Evolutionary conservation across 164 flowering plant genomes (phyloP).

Genomic region (Tetrastigma voinierianum): DNA sequence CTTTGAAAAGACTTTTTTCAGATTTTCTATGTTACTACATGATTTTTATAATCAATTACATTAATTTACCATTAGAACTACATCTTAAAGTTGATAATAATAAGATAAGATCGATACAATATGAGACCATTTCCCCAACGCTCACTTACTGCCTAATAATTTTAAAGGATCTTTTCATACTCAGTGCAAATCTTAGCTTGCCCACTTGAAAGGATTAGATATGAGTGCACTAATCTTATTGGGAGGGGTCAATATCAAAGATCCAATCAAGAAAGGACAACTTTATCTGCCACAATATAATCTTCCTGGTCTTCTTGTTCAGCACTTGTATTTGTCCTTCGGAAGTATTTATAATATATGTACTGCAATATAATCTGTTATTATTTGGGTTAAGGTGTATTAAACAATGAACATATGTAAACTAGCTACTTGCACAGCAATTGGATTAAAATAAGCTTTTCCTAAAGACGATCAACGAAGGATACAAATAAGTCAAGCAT

Average conservation of each 20-base stretch:
- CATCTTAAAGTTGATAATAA: no score
- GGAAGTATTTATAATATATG: conserved; percentile 51
- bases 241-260: background rate
- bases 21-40: no score
- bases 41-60: no score
- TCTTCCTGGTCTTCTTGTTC: conserved; percentile 17
- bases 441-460: background rate
- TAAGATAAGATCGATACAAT: no score
- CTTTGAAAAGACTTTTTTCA: no score
- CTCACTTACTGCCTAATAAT: no score
- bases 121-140: no score
- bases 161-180: no score
- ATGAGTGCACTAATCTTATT: background rate
- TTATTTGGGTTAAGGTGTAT: conserved; percentile 25
- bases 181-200: no score
- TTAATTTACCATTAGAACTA: no score
- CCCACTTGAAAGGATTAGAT: no score
- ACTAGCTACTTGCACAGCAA: background rate
- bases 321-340: conserved; percentile 10
- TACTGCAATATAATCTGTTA: conserved; percentile 74
- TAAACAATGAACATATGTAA: background rate
- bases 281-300: conserved; percentile 33
- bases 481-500: conserved; percentile 81
- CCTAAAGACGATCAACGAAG: conserved; percentile 21
- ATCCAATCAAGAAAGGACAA: conserved; percentile 12